Evolutionary conservation across 2,329 filamentous ascomycete genomes (phyloP).

Genomic region (Didymella keratinophila): DNA sequence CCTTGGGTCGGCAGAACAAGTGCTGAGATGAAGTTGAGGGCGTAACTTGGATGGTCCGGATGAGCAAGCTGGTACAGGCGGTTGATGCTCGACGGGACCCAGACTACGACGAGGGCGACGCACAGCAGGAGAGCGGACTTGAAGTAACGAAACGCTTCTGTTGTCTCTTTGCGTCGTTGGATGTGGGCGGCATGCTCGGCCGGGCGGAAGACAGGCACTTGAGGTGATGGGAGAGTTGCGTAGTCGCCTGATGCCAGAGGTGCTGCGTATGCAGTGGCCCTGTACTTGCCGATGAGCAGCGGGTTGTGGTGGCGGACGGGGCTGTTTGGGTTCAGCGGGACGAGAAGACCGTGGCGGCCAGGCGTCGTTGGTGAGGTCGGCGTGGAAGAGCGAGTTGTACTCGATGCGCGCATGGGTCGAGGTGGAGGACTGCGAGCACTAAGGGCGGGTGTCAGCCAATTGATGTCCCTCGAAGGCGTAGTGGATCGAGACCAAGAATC

Average conservation of each 20-base stretch:
- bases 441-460: background rate
- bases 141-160: conserved; percentile 72
- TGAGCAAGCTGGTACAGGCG: conserved; percentile 74
- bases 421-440: background rate
- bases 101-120: conserved; percentile 73
- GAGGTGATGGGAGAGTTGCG: background rate
- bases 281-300: conserved; percentile 13
- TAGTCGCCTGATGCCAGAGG: conserved; percentile 7
- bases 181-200: conserved; percentile 1
- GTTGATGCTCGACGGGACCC: conserved; percentile 71
- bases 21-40: conserved; percentile 73
- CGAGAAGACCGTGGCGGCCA: background rate
- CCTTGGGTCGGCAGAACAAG: conserved; percentile 82
- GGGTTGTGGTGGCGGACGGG: background rate
- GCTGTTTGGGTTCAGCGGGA: conserved; percentile 1
- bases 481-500: conserved; percentile 50
- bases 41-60: conserved; percentile 55
- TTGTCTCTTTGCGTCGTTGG: conserved; percentile 43
- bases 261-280: conserved; percentile 24
- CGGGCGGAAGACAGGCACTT: background rate
- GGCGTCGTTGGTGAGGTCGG: background rate
- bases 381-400: background rate
- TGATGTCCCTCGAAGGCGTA: background rate
- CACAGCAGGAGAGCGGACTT: conserved; percentile 77
- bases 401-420: background rate